Evolutionary conservation across 1,284 basidiomycete genomes (phyloP).

Genomic region (Chiua sp.): DNA sequence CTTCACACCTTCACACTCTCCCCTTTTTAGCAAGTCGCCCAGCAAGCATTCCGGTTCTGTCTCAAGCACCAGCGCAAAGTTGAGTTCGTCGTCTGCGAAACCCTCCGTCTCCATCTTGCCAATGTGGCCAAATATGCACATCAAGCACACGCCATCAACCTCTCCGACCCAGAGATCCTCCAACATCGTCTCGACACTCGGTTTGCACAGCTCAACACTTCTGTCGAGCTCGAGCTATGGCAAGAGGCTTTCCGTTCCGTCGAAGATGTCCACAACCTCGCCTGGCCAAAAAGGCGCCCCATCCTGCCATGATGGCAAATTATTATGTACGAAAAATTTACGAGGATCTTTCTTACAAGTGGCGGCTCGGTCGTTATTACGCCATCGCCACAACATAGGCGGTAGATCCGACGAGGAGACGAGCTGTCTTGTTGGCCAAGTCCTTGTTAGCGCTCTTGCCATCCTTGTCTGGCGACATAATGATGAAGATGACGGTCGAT

Average conservation of each 20-base stretch:
- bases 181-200: constrained; percentile 98
- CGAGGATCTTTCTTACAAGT: constrained; percentile 94
- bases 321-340: constrained; percentile 96
- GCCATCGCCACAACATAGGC: constrained; percentile 58
- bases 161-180: constrained; percentile 44
- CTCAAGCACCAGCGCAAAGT: constrained; percentile 94
- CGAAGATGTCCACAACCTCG: constrained; percentile 97
- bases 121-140: constrained; percentile 97
- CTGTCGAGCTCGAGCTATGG: constrained; percentile 99
- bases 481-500: constrained; percentile 77
- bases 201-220: constrained; percentile 97
- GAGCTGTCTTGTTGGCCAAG: constrained; percentile 74
- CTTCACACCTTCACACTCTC: not conserved
- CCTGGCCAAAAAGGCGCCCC: constrained; percentile 93
- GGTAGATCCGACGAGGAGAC: constrained; percentile 60
- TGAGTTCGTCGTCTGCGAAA: constrained; percentile 67
- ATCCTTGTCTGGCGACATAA: constrained; percentile 87
- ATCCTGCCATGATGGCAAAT: constrained; percentile 97
- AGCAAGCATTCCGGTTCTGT: constrained; percentile 98
- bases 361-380: constrained; percentile 91
- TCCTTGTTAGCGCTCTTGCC: constrained; percentile 61
- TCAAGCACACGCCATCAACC: constrained; percentile 96
- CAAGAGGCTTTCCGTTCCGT: constrained; percentile 99
- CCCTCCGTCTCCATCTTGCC: constrained; percentile 92
- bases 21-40: constrained; percentile 81